These are phyloP conservation scores for Ophiostoma sp. DNA, from an alignment of 2,329 filamentous ascomycete genomes.

Conservation along the genomic window DNA sequence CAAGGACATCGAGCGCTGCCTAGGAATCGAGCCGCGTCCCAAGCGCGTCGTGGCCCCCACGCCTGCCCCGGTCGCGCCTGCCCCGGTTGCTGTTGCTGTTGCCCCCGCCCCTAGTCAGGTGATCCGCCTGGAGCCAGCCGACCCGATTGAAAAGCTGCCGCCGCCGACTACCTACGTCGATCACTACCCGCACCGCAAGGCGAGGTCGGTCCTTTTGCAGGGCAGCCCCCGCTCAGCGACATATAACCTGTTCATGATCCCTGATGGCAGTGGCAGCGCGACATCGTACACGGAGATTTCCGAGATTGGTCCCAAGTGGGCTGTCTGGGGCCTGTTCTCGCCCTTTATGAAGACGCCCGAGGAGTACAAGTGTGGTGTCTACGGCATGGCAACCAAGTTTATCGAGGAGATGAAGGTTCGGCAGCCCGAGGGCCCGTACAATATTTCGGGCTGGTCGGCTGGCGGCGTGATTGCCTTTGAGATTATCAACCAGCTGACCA, in stretches of 20 bases:
- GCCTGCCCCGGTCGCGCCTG: constrained; percentile 28
- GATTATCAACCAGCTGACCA: constrained; percentile 55
- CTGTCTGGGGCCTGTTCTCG: constrained; percentile 58
- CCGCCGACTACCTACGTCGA: constrained; percentile 38
- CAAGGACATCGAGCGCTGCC: constrained; percentile 59
- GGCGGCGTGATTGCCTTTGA: constrained; percentile 69
- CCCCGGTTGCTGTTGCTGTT: constrained; percentile 19
- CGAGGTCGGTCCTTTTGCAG: constrained; percentile 43
- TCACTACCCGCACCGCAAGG: constrained; percentile 48
- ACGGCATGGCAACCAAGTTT: constrained; percentile 60
- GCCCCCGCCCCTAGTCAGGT: constrained; percentile 8
- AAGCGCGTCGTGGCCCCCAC: constrained; percentile 20
- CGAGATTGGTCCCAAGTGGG: constrained; percentile 43
- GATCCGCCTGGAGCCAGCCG: constrained; percentile 31
- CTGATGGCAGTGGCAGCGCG: constrained; percentile 54
- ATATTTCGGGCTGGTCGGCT: constrained; percentile 68
- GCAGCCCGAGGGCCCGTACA: constrained; percentile 63
- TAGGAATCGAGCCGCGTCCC: constrained; percentile 47
- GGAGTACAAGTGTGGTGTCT: constrained; percentile 60
- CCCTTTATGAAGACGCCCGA: constrained; percentile 66
- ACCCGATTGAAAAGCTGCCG: constrained; percentile 43
- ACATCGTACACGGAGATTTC: constrained; percentile 62
- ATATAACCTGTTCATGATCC: constrained; percentile 49
- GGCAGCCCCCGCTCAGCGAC: constrained; percentile 47
- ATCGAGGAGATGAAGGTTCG: constrained; percentile 65